These are phyloP conservation scores for Cyberlindnera misumaiensis DNA, from an alignment of 805 yeast genomes.

Conservation along the genomic window DNA sequence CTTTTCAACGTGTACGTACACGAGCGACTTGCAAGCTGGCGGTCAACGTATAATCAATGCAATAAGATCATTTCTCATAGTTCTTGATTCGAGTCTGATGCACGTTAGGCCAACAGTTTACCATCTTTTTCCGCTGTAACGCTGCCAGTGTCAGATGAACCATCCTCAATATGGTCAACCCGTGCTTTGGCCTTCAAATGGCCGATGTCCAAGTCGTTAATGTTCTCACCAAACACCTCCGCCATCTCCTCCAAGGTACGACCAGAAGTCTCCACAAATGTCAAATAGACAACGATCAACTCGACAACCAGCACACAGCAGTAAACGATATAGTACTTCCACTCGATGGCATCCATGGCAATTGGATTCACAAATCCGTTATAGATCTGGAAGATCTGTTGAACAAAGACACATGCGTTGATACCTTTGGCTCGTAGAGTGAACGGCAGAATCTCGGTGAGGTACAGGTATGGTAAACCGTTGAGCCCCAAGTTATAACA, in stretches of 20 bases:
- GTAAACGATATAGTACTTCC: constrained; percentile 32
- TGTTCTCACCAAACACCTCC: constrained; percentile 26
- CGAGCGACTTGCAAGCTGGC: no score
- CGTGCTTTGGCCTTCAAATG: constrained; percentile 14
- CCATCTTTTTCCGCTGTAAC: constrained; percentile 10
- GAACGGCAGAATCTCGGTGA: constrained; percentile 35
- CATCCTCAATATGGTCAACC: constrained; percentile 14
- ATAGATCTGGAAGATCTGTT: constrained; percentile 24
- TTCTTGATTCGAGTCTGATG: no score
- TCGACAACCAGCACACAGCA: constrained; percentile 27
- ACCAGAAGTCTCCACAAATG: constrained; percentile 34
- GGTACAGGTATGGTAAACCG: constrained; percentile 40
- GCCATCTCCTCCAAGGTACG: constrained; percentile 33
- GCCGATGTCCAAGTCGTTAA: constrained; percentile 11
- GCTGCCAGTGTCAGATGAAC: constrained; percentile 2
- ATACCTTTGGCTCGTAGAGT: constrained; percentile 27
- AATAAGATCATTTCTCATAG: no score
- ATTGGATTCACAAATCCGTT: constrained; percentile 32
- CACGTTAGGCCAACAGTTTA: not conserved
- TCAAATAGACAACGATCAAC: constrained; percentile 24
- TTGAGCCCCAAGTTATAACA: constrained; percentile 37
- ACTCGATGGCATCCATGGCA: constrained; percentile 30
- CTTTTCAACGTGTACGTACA: no score
- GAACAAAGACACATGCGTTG: constrained; percentile 17
- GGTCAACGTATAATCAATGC: no score